These are phyloP conservation scores for Scedosporium apiospermum DNA, from an alignment of 2,329 filamentous ascomycete genomes.

Conservation along the genomic window DNA sequence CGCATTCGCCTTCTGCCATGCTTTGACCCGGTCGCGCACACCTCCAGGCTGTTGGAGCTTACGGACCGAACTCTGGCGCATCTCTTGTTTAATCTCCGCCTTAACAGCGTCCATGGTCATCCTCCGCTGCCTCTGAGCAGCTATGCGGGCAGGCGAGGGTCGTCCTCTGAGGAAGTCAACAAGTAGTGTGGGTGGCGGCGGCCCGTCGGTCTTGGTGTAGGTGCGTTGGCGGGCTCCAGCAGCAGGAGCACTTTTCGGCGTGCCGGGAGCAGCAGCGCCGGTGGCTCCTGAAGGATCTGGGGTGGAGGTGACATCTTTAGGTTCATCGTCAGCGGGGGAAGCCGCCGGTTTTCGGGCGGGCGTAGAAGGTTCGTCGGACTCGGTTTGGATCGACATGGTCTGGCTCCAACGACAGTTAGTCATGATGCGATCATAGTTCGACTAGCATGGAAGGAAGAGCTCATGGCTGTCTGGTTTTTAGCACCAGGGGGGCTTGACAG, in stretches of 20 bases:
- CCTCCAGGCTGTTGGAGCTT: constrained; percentile 53
- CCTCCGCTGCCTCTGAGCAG: constrained; percentile 41
- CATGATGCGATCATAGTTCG: background rate
- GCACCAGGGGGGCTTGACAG: background rate
- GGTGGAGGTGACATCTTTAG: constrained; percentile 6
- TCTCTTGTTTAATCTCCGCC: constrained; percentile 29
- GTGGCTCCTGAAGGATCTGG: background rate
- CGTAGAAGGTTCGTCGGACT: constrained; percentile 2
- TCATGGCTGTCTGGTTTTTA: background rate
- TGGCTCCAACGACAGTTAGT: background rate
- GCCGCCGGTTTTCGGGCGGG: background rate
- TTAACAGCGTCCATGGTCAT: constrained; percentile 52
- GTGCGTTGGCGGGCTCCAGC: constrained; percentile 21
- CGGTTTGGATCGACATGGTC: constrained; percentile 1
- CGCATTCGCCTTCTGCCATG: constrained; percentile 76
- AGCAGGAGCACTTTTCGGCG: constrained; percentile 34
- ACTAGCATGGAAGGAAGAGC: background rate
- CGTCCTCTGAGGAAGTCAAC: constrained; percentile 49
- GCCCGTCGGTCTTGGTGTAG: constrained; percentile 27
- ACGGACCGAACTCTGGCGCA: constrained; percentile 36
- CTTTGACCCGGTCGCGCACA: constrained; percentile 70
- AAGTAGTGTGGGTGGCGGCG: constrained; percentile 38
- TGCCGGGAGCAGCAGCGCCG: constrained; percentile 10
- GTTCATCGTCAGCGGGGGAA: constrained; percentile 1
- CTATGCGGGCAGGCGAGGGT: constrained; percentile 44